Conservation (phyloP, 1,139 yeast genomes). For the Geotrichum klebahnii region DNA sequence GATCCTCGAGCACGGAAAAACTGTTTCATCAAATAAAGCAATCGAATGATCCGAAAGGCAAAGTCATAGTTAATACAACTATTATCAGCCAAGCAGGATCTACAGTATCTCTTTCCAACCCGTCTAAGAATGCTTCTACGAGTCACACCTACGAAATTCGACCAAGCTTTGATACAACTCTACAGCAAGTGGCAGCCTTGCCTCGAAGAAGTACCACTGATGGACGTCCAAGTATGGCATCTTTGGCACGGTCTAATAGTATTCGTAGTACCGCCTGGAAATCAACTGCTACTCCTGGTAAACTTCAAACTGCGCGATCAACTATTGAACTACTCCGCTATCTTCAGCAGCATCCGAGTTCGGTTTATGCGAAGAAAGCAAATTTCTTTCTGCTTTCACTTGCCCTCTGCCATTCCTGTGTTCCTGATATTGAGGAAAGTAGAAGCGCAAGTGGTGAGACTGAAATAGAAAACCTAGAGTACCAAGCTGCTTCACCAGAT, state of each 20-base stretch:
- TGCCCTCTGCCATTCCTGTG: conserved; percentile 85
- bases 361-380: conserved; percentile 66
- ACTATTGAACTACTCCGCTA: conserved; percentile 63
- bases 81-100: conserved; percentile 3
- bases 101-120: conserved; percentile 15
- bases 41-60: conserved; percentile 14
- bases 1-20: conserved; percentile 23
- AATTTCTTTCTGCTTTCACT: conserved; percentile 73
- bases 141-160: conserved; percentile 41
- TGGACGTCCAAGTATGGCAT: conserved; percentile 55
- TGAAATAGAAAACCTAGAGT: conserved; percentile 53
- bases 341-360: conserved; percentile 66
- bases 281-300: conserved; percentile 39
- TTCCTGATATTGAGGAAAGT: conserved; percentile 54
- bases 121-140: conserved; percentile 24
- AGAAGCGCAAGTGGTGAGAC: conserved; percentile 36
- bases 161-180: conserved; percentile 33
- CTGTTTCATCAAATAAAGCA: conserved; percentile 20
- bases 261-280: conserved; percentile 35
- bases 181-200: conserved; percentile 37
- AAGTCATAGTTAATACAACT: conserved; percentile 1
- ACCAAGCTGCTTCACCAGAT: conserved; percentile 95
- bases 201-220: conserved; percentile 35
- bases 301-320: conserved; percentile 43
- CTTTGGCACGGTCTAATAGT: conserved; percentile 32